Percentiles rank a stretch among this genome's conserved stretches.
Evolutionary conservation across 805 yeast species (phyloP).

Genomic region (Pichia scutulata): DNA sequence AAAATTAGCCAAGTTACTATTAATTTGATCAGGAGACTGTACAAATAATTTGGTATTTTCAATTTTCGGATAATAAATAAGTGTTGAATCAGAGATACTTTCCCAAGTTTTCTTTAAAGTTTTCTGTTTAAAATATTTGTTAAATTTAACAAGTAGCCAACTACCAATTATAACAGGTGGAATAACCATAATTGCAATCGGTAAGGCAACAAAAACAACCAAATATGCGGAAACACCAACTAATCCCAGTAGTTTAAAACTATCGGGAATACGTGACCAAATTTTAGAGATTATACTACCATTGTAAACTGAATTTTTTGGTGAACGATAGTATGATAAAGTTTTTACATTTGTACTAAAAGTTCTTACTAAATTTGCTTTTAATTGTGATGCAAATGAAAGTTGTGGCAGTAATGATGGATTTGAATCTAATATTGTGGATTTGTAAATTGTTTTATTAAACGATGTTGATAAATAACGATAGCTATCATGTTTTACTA

Average conservation of each 20-base stretch:
- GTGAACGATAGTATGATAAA: conserved; percentile 16
- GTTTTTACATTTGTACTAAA: not conserved
- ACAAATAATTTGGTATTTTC: conserved; percentile 8
- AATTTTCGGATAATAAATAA: conserved; percentile 19
- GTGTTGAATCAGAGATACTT: conserved; percentile 18
- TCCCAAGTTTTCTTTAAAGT: conserved; percentile 20
- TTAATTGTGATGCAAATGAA: not conserved
- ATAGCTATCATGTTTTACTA: not conserved
- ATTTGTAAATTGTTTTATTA: not conserved
- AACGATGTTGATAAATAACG: not conserved
- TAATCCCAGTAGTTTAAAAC: conserved; percentile 21
- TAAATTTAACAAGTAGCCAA: conserved; percentile 12
- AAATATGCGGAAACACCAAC: conserved; percentile 22
- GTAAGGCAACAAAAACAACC: conserved; percentile 27
- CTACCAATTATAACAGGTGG: conserved; percentile 28
- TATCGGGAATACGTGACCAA: conserved; percentile 23
- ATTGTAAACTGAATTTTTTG: conserved; percentile 17
- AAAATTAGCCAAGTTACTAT: conserved; percentile 24
- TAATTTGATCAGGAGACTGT: conserved; percentile 24
- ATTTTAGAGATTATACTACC: conserved; percentile 10
- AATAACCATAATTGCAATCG: conserved; percentile 23
- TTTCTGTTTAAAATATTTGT: conserved; percentile 8
- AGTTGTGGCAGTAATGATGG: not conserved
- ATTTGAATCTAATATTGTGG: not conserved
- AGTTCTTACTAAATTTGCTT: not conserved